Conservation (phyloP, 75 land plant species). For the Cryptomeria japonica region DNA sequence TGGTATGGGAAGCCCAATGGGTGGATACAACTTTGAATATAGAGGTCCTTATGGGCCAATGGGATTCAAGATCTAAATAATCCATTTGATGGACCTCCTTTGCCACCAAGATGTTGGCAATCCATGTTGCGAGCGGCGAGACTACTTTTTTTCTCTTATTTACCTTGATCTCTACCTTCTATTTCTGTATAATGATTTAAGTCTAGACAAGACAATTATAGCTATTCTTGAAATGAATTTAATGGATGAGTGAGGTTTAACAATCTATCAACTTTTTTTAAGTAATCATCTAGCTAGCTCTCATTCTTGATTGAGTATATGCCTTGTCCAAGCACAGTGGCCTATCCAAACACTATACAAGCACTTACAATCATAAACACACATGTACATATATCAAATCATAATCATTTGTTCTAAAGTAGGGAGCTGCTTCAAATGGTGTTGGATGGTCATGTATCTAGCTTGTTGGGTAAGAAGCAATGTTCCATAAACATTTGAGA, state of each 20-base stretch:
- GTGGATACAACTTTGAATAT: constrained; percentile 33
- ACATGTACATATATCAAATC: not conserved
- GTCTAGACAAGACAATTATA: not conserved
- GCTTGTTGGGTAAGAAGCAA: too few relatives aligned
- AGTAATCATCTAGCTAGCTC: not conserved
- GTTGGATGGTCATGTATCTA: too few relatives aligned
- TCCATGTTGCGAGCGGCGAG: constrained; percentile 65
- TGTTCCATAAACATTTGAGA: too few relatives aligned
- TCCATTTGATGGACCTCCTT: constrained; percentile 55
- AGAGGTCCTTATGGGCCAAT: constrained; percentile 31
- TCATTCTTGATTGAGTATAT: not conserved
- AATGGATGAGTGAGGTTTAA: not conserved
- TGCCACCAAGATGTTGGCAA: constrained; percentile 71
- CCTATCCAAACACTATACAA: not conserved
- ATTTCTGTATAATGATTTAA: not conserved
- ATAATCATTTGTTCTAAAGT: too few relatives aligned
- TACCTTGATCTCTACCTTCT: not conserved
- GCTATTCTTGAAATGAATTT: constrained; percentile 1
- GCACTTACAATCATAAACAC: not conserved
- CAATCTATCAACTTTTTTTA: not conserved
- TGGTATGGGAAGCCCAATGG: constrained; percentile 54
- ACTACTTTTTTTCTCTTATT: not conserved
- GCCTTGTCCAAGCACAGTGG: not conserved
- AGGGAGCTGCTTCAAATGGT: too few relatives aligned
- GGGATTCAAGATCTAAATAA: constrained; percentile 46